Conservation (phyloP, 2,329 filamentous ascomycete genomes). For the Periconia sp. region DNA sequence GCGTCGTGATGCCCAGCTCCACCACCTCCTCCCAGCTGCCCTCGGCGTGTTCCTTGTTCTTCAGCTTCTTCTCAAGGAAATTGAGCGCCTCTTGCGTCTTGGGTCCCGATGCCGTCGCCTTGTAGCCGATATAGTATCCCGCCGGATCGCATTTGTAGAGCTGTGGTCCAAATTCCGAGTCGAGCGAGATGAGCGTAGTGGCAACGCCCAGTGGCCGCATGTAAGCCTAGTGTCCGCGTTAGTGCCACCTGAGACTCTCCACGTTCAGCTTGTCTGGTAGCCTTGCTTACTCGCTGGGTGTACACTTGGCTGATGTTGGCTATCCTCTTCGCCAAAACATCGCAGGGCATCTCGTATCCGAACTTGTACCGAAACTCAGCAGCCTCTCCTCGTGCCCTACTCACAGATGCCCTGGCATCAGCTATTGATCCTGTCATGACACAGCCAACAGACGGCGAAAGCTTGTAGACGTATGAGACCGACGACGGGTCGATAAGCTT, state of each 20-base stretch:
- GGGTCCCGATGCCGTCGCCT: constrained; percentile 93
- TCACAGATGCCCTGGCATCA: constrained; percentile 91
- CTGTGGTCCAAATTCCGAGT: constrained; percentile 90
- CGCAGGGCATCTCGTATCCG: constrained; percentile 99
- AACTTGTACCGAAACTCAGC: constrained; percentile 98
- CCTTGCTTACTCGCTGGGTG: constrained; percentile 80
- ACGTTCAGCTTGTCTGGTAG: constrained; percentile 13
- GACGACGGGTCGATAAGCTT: constrained; percentile 98
- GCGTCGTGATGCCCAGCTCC: constrained; percentile 90
- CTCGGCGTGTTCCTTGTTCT: constrained; percentile 95
- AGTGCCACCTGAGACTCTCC: constrained; percentile 24
- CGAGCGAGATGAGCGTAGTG: constrained; percentile 91
- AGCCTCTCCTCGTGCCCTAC: constrained; percentile 91
- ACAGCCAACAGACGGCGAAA: constrained; percentile 94
- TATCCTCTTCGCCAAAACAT: constrained; percentile 93
- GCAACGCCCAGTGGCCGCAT: constrained; percentile 98
- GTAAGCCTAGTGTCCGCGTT: constrained; percentile 70
- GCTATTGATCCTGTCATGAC: constrained; percentile 99
- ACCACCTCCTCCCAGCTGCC: constrained; percentile 97
- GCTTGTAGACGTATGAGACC: constrained; percentile 95
- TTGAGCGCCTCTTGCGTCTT: constrained; percentile 99
- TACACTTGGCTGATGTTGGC: constrained; percentile 99
- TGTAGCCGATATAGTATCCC: constrained; percentile 98
- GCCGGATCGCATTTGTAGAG: constrained; percentile 98
- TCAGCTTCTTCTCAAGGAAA: constrained; percentile 98